These are phyloP conservation scores for Cladorrhinum samala DNA, from an alignment of 495 filamentous ascomycete species.

Conservation along the genomic window DNA sequence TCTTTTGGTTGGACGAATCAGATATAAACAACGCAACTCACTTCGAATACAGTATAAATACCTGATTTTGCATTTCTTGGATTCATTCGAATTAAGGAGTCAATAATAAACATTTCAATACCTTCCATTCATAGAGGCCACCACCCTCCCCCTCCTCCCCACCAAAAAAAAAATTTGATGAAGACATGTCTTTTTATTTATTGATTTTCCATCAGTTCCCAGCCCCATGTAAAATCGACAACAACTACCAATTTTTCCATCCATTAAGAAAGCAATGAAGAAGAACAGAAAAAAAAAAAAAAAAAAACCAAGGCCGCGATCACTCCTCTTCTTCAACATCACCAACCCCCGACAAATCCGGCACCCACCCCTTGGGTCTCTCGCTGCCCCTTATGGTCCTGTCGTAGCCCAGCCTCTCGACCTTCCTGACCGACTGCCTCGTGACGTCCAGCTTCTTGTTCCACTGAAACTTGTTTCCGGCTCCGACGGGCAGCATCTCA, in stretches of 20 bases:
- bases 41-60: no score
- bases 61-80: no score
- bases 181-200: no score
- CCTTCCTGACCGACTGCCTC: constrained; percentile 84
- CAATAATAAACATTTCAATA: no score
- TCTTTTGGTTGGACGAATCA: no score
- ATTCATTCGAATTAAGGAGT: no score
- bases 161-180: no score
- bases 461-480: constrained; percentile 35
- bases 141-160: no score
- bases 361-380: constrained; percentile 86
- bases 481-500: constrained; percentile 58
- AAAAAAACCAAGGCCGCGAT: neutral
- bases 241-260: neutral
- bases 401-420: constrained; percentile 83
- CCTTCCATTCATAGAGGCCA: no score
- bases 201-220: no score
- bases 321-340: constrained; percentile 14
- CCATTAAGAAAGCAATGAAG: neutral
- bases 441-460: constrained; percentile 82
- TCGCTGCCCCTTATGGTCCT: constrained; percentile 80
- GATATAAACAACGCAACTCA: no score
- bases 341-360: constrained; percentile 53
- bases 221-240: no score
- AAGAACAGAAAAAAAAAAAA: neutral